Evolutionary conservation across 345 rosid genomes (phyloP), one percentile per base, ranked within the genome.

Genomic region (Arabis hirsuta): DNA sequence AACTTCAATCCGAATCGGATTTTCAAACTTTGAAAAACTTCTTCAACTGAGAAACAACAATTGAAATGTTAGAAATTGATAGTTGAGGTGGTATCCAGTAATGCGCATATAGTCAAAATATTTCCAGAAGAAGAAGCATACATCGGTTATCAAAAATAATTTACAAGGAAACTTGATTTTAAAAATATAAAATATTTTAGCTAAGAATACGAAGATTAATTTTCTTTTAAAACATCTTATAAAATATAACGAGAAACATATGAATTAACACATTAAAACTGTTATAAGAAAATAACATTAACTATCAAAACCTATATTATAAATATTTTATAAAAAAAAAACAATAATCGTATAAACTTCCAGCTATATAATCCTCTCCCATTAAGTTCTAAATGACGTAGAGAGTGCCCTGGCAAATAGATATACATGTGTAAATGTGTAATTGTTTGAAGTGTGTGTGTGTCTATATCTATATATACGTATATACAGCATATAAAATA

Each of bases 51-150:
- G 41, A 52, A 16, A 74, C 50, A 67, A 41, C 43, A 52, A 48
- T 31, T 47, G 29, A 52, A 47, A 12, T 47, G 14, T 29, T 38
- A 52, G 47, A 58, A 50, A 43, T 13, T 58, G 61, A 66, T 29
- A 50, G 72, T n/a, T 50, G 67, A 67, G 22, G 68, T 52, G 32
- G 41, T 51, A 46, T 64, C 29, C 46, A 41, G 55, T 44, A 55
- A 64, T 4, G 55, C 13, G 29, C 71, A 62, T 12, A 36, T 26
- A 60, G 69, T 75, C 73, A 67, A 75, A 34, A 61, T 44, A 46
- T 38, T 75, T 69, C 64, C 44, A n/a, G n/a, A 73, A 66, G 27
- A 48, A 59, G 38, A 65, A 41, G 11, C 48, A 42, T 53, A 68
- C 12, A 27, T 11, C 44, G 52, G 55, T 59, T 66, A 55, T 57